Conservation (phyloP, 495 filamentous ascomycete species). For the Hypoxylon cercidicola region DNA sequence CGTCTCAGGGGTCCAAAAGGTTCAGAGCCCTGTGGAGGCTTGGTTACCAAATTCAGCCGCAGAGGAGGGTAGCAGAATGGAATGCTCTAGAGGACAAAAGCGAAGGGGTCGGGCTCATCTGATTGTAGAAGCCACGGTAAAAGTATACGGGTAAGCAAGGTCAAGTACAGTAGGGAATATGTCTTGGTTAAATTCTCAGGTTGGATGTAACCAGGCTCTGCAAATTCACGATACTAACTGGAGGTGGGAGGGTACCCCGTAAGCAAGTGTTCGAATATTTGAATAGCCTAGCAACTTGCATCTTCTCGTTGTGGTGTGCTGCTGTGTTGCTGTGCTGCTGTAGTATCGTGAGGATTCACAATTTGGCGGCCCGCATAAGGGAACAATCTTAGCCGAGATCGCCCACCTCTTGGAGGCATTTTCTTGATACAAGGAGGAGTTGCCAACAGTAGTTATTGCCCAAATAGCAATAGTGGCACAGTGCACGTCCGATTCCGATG, state of each 20-base stretch:
- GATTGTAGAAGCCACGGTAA: no score
- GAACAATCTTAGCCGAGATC: slow-evolving; percentile 36
- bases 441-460: slow-evolving; percentile 20
- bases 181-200: slow-evolving; percentile 36
- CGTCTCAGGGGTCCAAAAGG: slow-evolving; percentile 20
- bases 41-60: slow-evolving; percentile 36
- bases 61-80: slow-evolving; percentile 26
- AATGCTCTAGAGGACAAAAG: slow-evolving; percentile 26
- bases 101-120: background rate
- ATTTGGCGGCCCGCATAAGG: slow-evolving; percentile 17
- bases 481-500: slow-evolving; percentile 27
- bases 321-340: background rate
- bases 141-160: slow-evolving; percentile 16
- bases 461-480: slow-evolving; percentile 24
- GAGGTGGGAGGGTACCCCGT: background rate
- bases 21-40: slow-evolving; percentile 23
- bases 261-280: background rate
- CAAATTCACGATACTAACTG: background rate
- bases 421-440: slow-evolving; percentile 28
- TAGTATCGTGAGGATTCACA: slow-evolving; percentile 31
- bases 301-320: background rate
- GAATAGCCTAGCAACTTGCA: background rate
- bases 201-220: background rate
- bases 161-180: slow-evolving; percentile 23
- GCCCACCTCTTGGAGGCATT: slow-evolving; percentile 33